Base-by-base conservation (phyloP, 2,329 filamentous ascomycete genomes). In the Hortaea sp. region DNA sequence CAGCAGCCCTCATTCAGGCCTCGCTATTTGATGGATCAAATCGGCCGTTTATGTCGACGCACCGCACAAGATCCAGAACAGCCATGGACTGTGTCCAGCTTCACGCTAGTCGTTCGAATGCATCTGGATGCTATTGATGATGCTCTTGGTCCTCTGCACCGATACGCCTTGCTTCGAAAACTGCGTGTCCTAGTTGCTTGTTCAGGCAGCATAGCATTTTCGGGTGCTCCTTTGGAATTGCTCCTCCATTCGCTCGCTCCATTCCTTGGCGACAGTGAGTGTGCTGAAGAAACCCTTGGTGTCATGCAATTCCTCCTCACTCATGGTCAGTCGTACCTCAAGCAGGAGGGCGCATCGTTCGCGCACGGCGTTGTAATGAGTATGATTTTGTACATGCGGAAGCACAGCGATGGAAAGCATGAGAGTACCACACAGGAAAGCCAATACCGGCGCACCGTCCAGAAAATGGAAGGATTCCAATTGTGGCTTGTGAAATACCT, bases 211-310 rank as follows among this genome's bases (percentile, higher is more conserved):
- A 74, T 81, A 43, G 85, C 85, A n/a, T 72, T 84, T 27, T 70
- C 79, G 37, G 85, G 84, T 0, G 97, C 97, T 60, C 85, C 88
- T 7, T 65, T 95, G 10, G 87, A 98, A 63, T 92, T 95, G 85
- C 73, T 94, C 0, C 73, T 98, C 1, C 85, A 88, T 57, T 83
- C 85, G 1, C 72, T 95, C 13, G 76, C 84, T 7, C 80, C 81
- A 0, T 94, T 88, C 54, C 71, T 97, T 5, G 82, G 83, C 1
- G 84, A 97, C 55, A 76, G 82, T 0, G 84, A 94, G 59, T 97
- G 90, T 64, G 85, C 89, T 7, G 87, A 95, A 59, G 92, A 98
- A 68, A 82, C 86, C 1, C 74, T 97, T 39, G 90, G 89, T 0
- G 77, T 98, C 31, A 81, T 85, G 49, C 84, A 88, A 63, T 95